Conservation (phyloP, 2,329 filamentous ascomycete species). For the Seiridium unicorne region DNA sequence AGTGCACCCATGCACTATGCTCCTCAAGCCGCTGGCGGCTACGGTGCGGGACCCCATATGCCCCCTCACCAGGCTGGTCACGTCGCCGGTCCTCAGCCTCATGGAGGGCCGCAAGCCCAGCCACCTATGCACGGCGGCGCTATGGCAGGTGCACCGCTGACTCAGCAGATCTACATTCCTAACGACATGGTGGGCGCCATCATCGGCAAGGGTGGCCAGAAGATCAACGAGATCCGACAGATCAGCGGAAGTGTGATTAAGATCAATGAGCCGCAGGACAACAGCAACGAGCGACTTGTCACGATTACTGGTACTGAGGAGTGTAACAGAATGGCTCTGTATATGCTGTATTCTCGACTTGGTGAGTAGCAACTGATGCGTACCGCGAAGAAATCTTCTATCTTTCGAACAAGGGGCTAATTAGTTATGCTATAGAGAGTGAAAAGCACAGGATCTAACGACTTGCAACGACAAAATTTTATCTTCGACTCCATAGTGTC, state of each 20-base stretch:
- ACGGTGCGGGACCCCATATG: slow-evolving; percentile 77
- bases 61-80: slow-evolving; percentile 69
- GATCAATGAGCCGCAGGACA: slow-evolving; percentile 99
- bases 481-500: neutral
- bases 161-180: slow-evolving; percentile 97
- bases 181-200: slow-evolving; percentile 99
- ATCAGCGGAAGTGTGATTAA: slow-evolving; percentile 98
- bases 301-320: slow-evolving; percentile 97
- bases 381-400: neutral
- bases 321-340: slow-evolving; percentile 99
- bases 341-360: slow-evolving; percentile 97
- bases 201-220: slow-evolving; percentile 96
- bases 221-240: slow-evolving; percentile 99
- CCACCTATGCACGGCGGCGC: slow-evolving; percentile 68
- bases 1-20: slow-evolving; percentile 78
- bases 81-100: slow-evolving; percentile 57
- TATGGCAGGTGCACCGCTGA: slow-evolving; percentile 78
- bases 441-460: slow-evolving; percentile 70
- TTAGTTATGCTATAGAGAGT: slow-evolving; percentile 53
- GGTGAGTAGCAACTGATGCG: slow-evolving; percentile 54
- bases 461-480: slow-evolving; percentile 6
- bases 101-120: slow-evolving; percentile 63
- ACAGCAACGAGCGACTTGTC: slow-evolving; percentile 95
- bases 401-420: neutral
- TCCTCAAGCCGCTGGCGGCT: slow-evolving; percentile 70